Evolutionary conservation across 2,329 filamentous ascomycete species (phyloP), one percentile per base, ranked within the genome.

Genomic region (Ampelomyces quisqualis): DNA sequence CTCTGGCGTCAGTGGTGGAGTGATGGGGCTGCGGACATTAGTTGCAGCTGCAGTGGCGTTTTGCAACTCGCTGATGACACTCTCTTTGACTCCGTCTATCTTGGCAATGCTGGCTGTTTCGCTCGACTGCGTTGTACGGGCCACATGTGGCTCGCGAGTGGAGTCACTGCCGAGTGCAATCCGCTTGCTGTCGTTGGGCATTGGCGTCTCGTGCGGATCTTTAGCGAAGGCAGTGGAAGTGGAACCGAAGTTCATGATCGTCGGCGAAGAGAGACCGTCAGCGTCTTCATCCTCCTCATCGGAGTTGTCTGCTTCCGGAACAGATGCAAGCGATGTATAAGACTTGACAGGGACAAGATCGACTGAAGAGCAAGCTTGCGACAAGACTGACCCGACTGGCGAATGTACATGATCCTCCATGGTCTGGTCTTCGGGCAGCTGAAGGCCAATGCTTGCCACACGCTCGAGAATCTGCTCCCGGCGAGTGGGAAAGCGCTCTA

Each of bases 331-430:
- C 3, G 60, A 64, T 2, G 47, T 43, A 30, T 62, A 53, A 2
- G 59, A 60, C 15, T 55, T 57, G 15, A 58, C 55, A 0, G 55
- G 55, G 3, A 21, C 45, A 4, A 64, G 57, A 14, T 63, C 55
- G n/a, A 55, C 54, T 2, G 62, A 65, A 10, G 62, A 65, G 36
- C 57, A 60, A 3, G 63, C 50, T 38, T 62, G 60, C 2, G 62
- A 64, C 3, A 53, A 20, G 4, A 58, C 51, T 5, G 55, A 57
- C 6, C 46, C 29, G 7, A 51, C 51, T 7, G 64, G 60, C 2
- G 62, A 64, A 27, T 51, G 46, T 6, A 50, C 24, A 9, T 44
- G 31, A 5, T 39, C 38, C 11, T 51, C 47, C 5, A 42, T 40
- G 1, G 48, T 46, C 34, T 62, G 43, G 30, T 67, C 63, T 27